Conservation (phyloP, 768 basidiomycete species). For the Ramaria sp. region DNA sequence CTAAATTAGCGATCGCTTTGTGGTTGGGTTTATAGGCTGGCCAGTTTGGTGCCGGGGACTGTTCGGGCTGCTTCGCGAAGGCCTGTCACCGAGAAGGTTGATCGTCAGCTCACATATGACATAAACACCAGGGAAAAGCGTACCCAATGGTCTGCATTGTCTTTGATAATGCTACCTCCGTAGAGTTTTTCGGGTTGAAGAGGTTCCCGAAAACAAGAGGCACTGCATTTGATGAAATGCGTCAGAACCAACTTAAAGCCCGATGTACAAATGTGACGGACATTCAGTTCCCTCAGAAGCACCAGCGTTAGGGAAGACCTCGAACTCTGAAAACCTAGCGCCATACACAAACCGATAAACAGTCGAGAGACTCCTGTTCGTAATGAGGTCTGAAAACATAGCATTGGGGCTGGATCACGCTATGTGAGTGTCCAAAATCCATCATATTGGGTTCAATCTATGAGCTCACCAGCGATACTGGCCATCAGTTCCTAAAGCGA, state of each 20-base stretch:
- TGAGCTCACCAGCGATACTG: constrained; percentile 5
- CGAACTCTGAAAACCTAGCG: constrained; percentile 2
- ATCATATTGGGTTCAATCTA: background rate
- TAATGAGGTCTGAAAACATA: constrained; percentile 1
- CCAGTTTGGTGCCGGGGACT: constrained; percentile 8
- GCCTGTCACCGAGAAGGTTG: background rate
- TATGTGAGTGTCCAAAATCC: background rate
- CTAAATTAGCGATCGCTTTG: background rate
- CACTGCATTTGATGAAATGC: background rate
- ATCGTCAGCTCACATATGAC: background rate
- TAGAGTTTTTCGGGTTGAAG: constrained; percentile 1
- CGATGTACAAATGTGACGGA: background rate
- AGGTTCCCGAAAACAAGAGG: constrained; percentile 6
- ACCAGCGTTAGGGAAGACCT: constrained; percentile 6
- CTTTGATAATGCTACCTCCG: constrained; percentile 4
- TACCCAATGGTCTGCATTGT: constrained; percentile 7
- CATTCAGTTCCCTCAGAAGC: constrained; percentile 4
- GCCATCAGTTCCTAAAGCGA: constrained; percentile 2
- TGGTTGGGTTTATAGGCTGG: background rate
- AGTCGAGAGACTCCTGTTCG: background rate
- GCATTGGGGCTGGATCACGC: background rate
- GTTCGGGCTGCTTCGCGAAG: constrained; percentile 4
- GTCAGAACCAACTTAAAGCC: background rate
- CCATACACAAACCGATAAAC: constrained; percentile 7
- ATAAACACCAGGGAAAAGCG: background rate